Percentiles rank a stretch among this genome's conserved stretches.
Conservation (phyloP, 352 stramenopile species). For the Blastocystis sp. region DNA sequence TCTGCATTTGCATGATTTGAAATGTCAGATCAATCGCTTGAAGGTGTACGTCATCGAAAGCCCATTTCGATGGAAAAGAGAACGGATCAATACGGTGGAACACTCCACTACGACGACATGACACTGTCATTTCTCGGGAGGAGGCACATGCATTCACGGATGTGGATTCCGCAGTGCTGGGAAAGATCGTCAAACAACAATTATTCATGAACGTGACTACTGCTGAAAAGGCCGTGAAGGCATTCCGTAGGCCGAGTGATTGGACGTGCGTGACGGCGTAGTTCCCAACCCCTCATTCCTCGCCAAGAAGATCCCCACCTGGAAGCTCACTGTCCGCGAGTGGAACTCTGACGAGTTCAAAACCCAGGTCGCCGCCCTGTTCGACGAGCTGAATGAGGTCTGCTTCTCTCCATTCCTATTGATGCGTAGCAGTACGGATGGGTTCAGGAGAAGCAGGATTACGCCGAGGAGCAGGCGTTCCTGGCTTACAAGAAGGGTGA, state of each 20-base stretch:
- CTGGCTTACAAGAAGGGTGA: constrained; percentile 65
- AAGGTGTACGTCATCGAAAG: too few species aligned
- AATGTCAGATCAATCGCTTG: too few species aligned
- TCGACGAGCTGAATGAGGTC: constrained; percentile 66
- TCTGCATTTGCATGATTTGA: too few species aligned
- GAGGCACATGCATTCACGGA: neutral
- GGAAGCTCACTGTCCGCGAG: constrained; percentile 60
- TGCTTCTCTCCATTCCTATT: neutral
- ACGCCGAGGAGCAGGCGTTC: constrained; percentile 51
- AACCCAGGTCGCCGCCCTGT: constrained; percentile 26
- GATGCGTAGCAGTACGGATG: constrained; percentile 59
- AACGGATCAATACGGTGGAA: too few species aligned
- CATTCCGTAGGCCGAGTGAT: constrained; percentile 46
- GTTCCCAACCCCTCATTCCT: constrained; percentile 59
- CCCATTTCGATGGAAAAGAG: too few species aligned
- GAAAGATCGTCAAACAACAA: too few species aligned
- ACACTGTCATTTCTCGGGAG: neutral
- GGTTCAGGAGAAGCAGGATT: constrained; percentile 62
- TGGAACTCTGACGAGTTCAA: constrained; percentile 64
- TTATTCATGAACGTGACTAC: constrained; percentile 39
- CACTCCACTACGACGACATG: too few species aligned
- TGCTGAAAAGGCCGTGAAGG: constrained; percentile 67
- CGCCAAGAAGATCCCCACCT: constrained; percentile 65
- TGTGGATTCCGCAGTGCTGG: constrained; percentile 29
- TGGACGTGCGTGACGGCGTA: constrained; percentile 19